phyloP scores from a whole-genome alignment of 768 basidiomycete genomes.

The Rhizopogon roseolus region DNA sequence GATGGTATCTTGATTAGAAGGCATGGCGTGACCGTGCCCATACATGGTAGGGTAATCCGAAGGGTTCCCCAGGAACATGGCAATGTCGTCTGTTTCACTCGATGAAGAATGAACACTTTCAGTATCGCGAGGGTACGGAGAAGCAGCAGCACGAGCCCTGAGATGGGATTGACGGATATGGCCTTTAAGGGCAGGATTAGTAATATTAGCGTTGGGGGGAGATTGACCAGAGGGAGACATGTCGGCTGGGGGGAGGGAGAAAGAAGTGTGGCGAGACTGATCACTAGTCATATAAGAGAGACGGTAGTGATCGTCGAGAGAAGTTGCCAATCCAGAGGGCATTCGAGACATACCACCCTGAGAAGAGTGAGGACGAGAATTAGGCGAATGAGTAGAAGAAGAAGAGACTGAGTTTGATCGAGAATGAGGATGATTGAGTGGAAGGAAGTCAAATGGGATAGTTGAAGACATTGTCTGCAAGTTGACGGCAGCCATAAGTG shows the following conservation, averaged over 20 bases:
- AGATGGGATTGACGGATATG: slow-evolving; percentile 73
- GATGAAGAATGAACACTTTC: slow-evolving; percentile 86
- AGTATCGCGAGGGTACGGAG: slow-evolving; percentile 81
- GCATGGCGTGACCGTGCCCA: slow-evolving; percentile 37
- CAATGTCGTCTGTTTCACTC: slow-evolving; percentile 83
- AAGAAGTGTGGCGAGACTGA: slow-evolving; percentile 41
- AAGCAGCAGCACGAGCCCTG: slow-evolving; percentile 74
- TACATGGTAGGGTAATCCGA: slow-evolving; percentile 71
- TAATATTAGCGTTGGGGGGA: slow-evolving; percentile 71
- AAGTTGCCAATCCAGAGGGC: slow-evolving; percentile 44
- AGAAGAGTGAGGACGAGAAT: slow-evolving; percentile 75
- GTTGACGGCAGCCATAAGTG: slow-evolving; percentile 67
- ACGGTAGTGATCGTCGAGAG: slow-evolving; percentile 68
- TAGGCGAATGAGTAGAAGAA: slow-evolving; percentile 65
- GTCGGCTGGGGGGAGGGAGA: slow-evolving; percentile 35
- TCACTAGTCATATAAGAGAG: slow-evolving; percentile 49
- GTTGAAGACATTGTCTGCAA: slow-evolving; percentile 66
- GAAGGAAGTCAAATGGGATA: slow-evolving; percentile 69
- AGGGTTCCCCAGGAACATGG: slow-evolving; percentile 63
- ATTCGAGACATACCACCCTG: slow-evolving; percentile 58
- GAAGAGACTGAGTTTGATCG: slow-evolving; percentile 78
- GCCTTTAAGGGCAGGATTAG: slow-evolving; percentile 73
- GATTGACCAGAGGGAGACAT: slow-evolving; percentile 52
- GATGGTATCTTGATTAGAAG: slow-evolving; percentile 39
- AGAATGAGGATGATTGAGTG: slow-evolving; percentile 59